phyloP scores from a whole-genome alignment of 768 basidiomycete species.

The Suillus subluteus region DNA sequence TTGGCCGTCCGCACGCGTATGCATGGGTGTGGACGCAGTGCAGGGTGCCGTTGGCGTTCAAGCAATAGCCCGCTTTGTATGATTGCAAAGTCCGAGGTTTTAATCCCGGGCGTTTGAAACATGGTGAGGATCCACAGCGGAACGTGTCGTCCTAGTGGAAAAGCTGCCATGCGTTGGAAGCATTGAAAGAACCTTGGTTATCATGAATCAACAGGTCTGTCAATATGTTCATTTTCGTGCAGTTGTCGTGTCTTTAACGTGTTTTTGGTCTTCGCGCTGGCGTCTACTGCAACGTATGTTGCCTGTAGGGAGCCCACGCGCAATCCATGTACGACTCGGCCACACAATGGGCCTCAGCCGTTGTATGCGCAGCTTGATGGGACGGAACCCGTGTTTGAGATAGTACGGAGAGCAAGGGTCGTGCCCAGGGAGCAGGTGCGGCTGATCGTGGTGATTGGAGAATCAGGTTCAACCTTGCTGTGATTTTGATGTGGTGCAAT shows the following conservation, averaged over 20 bases:
- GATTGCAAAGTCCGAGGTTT: background rate
- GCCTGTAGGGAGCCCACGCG: conserved; percentile 18
- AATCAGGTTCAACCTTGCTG: background rate
- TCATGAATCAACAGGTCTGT: conserved; percentile 4
- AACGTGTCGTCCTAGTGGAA: conserved; percentile 6
- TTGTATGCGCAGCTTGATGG: conserved; percentile 13
- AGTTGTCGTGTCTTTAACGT: background rate
- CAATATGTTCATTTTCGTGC: background rate
- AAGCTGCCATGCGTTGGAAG: background rate
- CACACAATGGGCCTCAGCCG: conserved; percentile 14
- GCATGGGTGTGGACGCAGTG: background rate
- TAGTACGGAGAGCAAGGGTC: conserved; percentile 29
- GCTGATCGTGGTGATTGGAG: conserved; percentile 25
- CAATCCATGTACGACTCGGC: conserved; percentile 19
- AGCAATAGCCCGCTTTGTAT: conserved; percentile 6
- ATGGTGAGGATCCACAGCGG: background rate
- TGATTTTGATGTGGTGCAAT: conserved; percentile 3
- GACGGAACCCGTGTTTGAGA: conserved; percentile 22
- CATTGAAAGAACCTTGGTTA: background rate
- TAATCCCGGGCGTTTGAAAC: conserved; percentile 3
- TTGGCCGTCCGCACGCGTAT: background rate
- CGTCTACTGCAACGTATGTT: background rate
- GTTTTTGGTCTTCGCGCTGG: background rate
- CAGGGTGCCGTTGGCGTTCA: conserved; percentile 7
- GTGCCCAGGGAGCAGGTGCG: conserved; percentile 22